Percentiles rank a stretch among this genome's conserved stretches.
phyloP scores from a whole-genome alignment of 1,284 basidiomycete species.

The Boletus semigastroideus region DNA sequence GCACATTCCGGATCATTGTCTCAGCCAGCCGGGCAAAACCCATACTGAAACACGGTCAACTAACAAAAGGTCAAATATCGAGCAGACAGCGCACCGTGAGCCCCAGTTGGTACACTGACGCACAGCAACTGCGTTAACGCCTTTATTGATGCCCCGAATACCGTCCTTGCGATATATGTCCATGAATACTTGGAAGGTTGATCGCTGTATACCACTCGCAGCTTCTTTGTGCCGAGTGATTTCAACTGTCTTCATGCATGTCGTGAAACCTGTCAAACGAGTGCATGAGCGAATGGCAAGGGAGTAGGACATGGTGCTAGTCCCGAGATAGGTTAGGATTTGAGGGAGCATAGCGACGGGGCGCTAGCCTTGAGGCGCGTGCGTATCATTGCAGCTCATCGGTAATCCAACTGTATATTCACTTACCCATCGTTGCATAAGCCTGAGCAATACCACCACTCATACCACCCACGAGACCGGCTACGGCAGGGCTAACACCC shows the following conservation, averaged over 20 bases:
- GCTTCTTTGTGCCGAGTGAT: conserved; percentile 97
- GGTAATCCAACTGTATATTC: neutral
- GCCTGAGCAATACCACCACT: conserved; percentile 97
- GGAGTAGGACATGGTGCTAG: neutral
- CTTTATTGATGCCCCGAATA: conserved; percentile 97
- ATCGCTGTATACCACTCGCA: conserved; percentile 86
- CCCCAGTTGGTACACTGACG: conserved; percentile 99
- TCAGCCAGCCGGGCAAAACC: conserved; percentile 97
- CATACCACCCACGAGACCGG: conserved; percentile 95
- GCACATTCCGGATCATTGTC: conserved; percentile 70
- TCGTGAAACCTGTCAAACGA: conserved; percentile 81
- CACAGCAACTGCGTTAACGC: conserved; percentile 97
- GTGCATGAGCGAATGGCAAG: conserved; percentile 9
- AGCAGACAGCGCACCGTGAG: conserved; percentile 64
- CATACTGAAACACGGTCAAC: conserved; percentile 59
- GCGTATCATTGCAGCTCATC: conserved; percentile 15
- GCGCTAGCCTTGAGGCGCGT: conserved; percentile 18
- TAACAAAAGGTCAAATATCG: neutral
- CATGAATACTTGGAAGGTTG: conserved; percentile 91
- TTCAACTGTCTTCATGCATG: conserved; percentile 98
- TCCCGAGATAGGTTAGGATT: conserved; percentile 17
- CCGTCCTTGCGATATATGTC: conserved; percentile 96
- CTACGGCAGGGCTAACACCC: conserved; percentile 78
- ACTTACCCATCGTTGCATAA: conserved; percentile 98
- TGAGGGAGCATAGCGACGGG: conserved; percentile 17